Percentiles rank a stretch among this genome's conserved stretches.
Conservation (phyloP, 208 protist genomes). For the Leishmania guyanensis region DNA sequence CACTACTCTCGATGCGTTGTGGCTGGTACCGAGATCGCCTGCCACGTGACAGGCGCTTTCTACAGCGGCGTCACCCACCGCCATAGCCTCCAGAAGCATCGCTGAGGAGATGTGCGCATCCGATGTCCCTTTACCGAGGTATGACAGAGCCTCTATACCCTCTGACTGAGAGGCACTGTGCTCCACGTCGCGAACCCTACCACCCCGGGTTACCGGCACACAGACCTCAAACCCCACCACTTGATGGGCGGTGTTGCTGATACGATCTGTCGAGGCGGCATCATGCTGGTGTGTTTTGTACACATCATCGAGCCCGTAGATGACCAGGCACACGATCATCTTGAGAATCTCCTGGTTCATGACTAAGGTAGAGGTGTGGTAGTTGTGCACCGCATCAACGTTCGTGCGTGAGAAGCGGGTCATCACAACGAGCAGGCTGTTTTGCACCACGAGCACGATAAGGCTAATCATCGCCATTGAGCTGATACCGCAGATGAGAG, state of each 20-base stretch:
- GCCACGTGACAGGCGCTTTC: not conserved
- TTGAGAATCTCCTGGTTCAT: slow-evolving; percentile 83
- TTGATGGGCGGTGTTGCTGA: not conserved
- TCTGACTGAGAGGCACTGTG: not conserved
- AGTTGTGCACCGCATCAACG: slow-evolving; percentile 36
- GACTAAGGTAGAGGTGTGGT: slow-evolving; percentile 69
- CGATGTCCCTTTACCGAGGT: not conserved
- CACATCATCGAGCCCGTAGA: slow-evolving; percentile 43
- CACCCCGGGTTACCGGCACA: not conserved
- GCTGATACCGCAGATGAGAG: slow-evolving; percentile 12
- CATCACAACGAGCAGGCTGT: slow-evolving; percentile 72
- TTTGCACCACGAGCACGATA: slow-evolving; percentile 76
- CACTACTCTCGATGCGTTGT: not conserved
- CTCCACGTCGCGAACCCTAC: not conserved
- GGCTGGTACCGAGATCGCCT: not conserved
- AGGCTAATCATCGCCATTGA: slow-evolving; percentile 61
- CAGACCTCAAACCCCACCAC: not conserved
- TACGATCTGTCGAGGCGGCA: not conserved
- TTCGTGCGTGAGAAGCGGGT: slow-evolving; percentile 65
- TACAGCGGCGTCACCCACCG: not conserved
- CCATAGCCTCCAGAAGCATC: not conserved
- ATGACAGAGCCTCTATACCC: not conserved
- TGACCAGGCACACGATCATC: slow-evolving; percentile 65
- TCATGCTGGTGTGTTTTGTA: slow-evolving; percentile 8
- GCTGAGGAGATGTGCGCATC: not conserved